phyloP scores from a whole-genome alignment of 176 grass and related monocot species.

The Oryza coarctata region DNA sequence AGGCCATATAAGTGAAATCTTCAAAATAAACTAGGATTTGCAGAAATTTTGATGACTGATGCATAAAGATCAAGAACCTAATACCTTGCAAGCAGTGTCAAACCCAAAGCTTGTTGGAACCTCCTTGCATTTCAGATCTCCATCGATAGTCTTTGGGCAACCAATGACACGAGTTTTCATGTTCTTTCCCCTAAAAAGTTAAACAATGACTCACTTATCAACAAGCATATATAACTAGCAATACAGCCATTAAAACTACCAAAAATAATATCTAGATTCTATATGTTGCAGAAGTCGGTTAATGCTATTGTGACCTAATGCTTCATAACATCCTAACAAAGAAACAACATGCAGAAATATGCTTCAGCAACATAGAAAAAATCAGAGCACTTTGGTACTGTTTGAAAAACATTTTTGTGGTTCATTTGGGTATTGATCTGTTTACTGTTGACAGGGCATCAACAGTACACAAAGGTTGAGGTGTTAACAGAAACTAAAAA shows the following conservation, averaged over 20 bases:
- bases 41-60: background rate
- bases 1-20: background rate
- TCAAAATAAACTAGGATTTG: background rate
- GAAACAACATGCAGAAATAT: background rate
- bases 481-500: background rate
- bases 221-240: conserved; percentile 6
- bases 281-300: background rate
- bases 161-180: conserved; percentile 92
- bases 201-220: background rate
- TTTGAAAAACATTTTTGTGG: background rate
- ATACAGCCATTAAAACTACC: background rate
- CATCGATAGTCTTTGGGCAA: conserved; percentile 98
- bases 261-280: background rate
- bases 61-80: conserved; percentile 13
- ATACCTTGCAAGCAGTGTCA: conserved; percentile 98
- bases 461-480: background rate
- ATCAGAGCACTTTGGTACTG: background rate
- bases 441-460: background rate
- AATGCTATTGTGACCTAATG: conserved; percentile 16
- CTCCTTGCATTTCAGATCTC: conserved; percentile 96
- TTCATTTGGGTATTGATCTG: background rate
- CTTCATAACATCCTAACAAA: background rate
- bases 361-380: background rate
- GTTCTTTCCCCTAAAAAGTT: conserved; percentile 61
- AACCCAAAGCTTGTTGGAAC: conserved; percentile 99